Evolutionary conservation across 768 basidiomycete genomes (phyloP).

Genomic region (Pholiota molesta): DNA sequence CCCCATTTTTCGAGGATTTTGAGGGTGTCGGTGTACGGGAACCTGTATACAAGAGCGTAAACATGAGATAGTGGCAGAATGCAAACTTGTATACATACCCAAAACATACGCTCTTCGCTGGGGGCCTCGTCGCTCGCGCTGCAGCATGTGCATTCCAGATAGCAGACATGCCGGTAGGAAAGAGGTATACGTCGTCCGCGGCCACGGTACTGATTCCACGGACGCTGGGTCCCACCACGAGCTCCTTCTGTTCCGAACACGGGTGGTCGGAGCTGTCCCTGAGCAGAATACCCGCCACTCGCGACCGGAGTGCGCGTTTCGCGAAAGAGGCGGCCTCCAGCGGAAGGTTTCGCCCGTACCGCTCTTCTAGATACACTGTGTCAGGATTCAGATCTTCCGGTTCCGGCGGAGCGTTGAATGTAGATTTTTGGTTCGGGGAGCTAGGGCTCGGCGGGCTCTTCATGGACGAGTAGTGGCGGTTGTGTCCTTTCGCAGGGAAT

Average conservation of each 20-base stretch:
- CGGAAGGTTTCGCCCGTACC: constrained; percentile 91
- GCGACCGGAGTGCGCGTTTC: constrained; percentile 83
- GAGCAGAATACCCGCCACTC: constrained; percentile 86
- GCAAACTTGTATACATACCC: constrained; percentile 58
- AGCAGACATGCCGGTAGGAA: constrained; percentile 88
- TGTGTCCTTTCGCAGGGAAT: constrained; percentile 44
- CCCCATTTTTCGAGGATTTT: constrained; percentile 97
- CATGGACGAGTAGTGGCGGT: constrained; percentile 63
- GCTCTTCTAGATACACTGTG: constrained; percentile 83
- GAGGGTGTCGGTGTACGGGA: constrained; percentile 93
- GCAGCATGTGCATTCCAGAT: constrained; percentile 92
- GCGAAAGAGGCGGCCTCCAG: constrained; percentile 72
- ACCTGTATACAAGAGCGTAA: constrained; percentile 49
- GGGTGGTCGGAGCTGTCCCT: constrained; percentile 49
- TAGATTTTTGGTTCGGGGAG: constrained; percentile 11
- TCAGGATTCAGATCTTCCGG: constrained; percentile 61
- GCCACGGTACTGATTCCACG: constrained; percentile 70
- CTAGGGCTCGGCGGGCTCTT: constrained; percentile 13
- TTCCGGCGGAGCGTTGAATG: constrained; percentile 3
- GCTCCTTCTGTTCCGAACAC: constrained; percentile 18
- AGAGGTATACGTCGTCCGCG: constrained; percentile 90
- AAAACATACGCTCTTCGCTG: constrained; percentile 89
- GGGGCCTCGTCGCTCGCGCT: constrained; percentile 50
- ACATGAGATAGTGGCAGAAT: not conserved
- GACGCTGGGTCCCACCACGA: constrained; percentile 61